A percentile compares a stretch with the other conserved stretches of the same genome.
Conservation (phyloP, 1,139 yeast genomes). For the Williopsis jadinii region DNA sequence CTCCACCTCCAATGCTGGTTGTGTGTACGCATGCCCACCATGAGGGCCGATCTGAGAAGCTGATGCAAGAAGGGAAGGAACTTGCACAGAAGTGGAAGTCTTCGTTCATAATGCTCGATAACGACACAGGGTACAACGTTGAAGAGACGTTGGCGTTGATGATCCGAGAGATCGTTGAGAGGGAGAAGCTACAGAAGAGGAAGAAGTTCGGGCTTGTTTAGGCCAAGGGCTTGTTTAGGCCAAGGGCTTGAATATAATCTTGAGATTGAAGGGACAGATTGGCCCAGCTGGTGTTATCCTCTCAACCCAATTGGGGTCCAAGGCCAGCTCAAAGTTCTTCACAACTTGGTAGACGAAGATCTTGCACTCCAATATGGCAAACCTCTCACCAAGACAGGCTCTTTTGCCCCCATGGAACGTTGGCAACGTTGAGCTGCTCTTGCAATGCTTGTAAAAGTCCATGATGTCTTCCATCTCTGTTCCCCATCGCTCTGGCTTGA, state of each 20-base stretch:
- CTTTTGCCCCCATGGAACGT: conserved; percentile 58
- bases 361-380: conserved; percentile 43
- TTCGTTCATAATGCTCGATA: conserved; percentile 56
- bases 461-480: conserved; percentile 29
- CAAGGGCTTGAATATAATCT: conserved; percentile 4
- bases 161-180: conserved; percentile 53
- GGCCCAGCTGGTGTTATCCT: conserved; percentile 44
- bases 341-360: conserved; percentile 33
- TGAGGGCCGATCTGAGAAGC: conserved; percentile 48
- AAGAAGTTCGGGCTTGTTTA: conserved; percentile 5
- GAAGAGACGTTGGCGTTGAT: conserved; percentile 50
- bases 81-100: conserved; percentile 56
- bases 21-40: conserved; percentile 56
- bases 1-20: conserved; percentile 63
- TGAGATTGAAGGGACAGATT: conserved; percentile 28
- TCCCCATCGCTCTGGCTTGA: conserved; percentile 58
- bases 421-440: conserved; percentile 39
- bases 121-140: conserved; percentile 37
- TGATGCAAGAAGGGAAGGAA: conserved; percentile 48
- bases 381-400: conserved; percentile 57
- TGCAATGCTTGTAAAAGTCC: conserved; percentile 35
- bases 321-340: conserved; percentile 27
- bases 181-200: conserved; percentile 26
- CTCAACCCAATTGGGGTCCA: conserved; percentile 44
- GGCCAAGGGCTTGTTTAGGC: background rate